Base-by-base conservation (phyloP, 306 rosid species). In the Begonia loranthoides region DNA sequence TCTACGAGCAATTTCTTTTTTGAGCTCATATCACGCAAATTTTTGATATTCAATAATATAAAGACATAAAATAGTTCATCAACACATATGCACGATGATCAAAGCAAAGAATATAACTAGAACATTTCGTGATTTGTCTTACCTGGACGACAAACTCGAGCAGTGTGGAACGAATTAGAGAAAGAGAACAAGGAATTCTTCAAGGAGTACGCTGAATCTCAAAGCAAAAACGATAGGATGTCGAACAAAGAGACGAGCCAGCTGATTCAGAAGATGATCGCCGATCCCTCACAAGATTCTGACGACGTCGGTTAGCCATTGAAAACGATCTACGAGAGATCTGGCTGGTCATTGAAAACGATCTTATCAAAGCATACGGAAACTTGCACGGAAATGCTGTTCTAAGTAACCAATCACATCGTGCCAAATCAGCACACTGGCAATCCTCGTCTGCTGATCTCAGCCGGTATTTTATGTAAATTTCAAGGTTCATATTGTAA, bases 91-190 rank as follows among this genome's bases (percentile, higher is more conserved):
- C 36, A 28, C 4, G 36, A 28, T 5, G 36, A 28, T 28, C 36
- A 28, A 7, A 5, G 36, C 36, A 28, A 28, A 28, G 9, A 28
- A 5, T 28, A 28, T 4, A 28, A 28, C 8, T 28, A 28, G 36
- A 28, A 28, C 36, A 28, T 28, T 28, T 28, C 8, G 36, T 28
- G 36, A 28, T 28, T 28, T 28, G 36, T 28, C 36, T 28, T 28
- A 28, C 36, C 36, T 28, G 36, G 36, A 41, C 34, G 17, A 10
- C 36, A 17, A 12, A 10, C 8, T 21, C 3, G 44, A 72, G 78
- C 80, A 90, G 99, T 90, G 56, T 90, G 99, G 99, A 90, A 70
- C 21, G 99, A 80, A 59, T 46, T 90, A 41, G 87, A 80, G 88
- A 90, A 86, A 80, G 95, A 78, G 49, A 90, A 90, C 79, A 76